These are phyloP conservation scores for Alternaria ventricosa DNA, from an alignment of 2,329 filamentous ascomycete genomes.

Conservation along the genomic window DNA sequence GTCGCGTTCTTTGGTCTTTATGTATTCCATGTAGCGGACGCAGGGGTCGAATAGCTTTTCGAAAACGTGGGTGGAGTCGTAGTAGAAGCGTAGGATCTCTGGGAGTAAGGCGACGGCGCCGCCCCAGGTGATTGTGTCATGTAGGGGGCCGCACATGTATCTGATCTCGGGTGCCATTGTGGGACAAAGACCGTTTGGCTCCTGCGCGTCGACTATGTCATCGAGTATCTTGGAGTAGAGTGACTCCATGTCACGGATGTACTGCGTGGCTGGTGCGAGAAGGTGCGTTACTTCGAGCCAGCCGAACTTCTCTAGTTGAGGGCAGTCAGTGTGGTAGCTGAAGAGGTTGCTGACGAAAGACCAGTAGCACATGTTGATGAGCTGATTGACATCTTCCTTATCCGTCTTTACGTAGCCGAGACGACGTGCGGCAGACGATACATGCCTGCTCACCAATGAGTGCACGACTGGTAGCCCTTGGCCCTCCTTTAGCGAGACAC, in stretches of 20 bases:
- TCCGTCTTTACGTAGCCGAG: constrained; percentile 51
- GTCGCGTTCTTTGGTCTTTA: constrained; percentile 48
- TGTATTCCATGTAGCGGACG: constrained; percentile 53
- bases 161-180: constrained; percentile 57
- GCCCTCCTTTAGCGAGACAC: constrained; percentile 36
- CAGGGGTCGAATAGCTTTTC: constrained; percentile 49
- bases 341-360: constrained; percentile 47
- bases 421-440: constrained; percentile 49
- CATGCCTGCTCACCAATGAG: constrained; percentile 47
- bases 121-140: constrained; percentile 57
- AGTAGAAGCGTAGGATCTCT: constrained; percentile 50
- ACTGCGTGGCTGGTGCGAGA: constrained; percentile 47
- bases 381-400: constrained; percentile 51
- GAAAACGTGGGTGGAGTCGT: constrained; percentile 49
- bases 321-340: constrained; percentile 55
- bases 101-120: constrained; percentile 45
- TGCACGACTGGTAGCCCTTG: constrained; percentile 41
- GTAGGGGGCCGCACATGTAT: constrained; percentile 58
- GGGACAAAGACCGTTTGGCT: constrained; percentile 54
- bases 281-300: constrained; percentile 58
- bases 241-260: constrained; percentile 54
- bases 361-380: constrained; percentile 56
- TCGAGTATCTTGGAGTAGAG: constrained; percentile 57
- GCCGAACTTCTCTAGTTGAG: constrained; percentile 53
- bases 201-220: constrained; percentile 56